These are phyloP conservation scores for Waltergamsia citrina DNA, from an alignment of 2,329 filamentous ascomycete species.

Conservation along the genomic window DNA sequence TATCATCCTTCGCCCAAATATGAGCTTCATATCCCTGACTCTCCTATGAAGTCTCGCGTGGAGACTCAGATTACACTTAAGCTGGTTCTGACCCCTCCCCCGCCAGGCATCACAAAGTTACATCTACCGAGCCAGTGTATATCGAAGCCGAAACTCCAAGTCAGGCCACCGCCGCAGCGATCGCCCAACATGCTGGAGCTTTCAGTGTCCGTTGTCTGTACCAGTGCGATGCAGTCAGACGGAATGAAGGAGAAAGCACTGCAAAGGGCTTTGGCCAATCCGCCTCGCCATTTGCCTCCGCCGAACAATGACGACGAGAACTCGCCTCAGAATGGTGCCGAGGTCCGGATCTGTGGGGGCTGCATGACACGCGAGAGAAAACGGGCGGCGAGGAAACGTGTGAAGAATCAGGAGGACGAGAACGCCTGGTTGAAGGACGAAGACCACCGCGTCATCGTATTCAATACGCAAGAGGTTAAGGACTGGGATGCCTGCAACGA, in stretches of 20 bases:
- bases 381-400: slow-evolving; percentile 83
- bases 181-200: slow-evolving; percentile 70
- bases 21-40: slow-evolving; percentile 52
- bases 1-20: slow-evolving; percentile 14
- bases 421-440: slow-evolving; percentile 78
- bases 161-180: slow-evolving; percentile 58
- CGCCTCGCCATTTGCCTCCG: slow-evolving; percentile 23
- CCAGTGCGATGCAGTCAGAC: slow-evolving; percentile 76
- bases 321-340: slow-evolving; percentile 79
- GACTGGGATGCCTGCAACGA: slow-evolving; percentile 56
- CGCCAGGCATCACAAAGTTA: slow-evolving; percentile 65
- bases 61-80: slow-evolving; percentile 93
- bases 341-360: slow-evolving; percentile 84
- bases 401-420: slow-evolving; percentile 88
- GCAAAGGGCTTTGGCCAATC: slow-evolving; percentile 35
- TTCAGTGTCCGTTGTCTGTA: slow-evolving; percentile 77
- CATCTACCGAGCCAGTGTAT: slow-evolving; percentile 87
- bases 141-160: slow-evolving; percentile 84
- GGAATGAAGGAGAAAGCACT: slow-evolving; percentile 59
- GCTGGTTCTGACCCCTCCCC: slow-evolving; percentile 67
- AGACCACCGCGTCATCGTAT: slow-evolving; percentile 74
- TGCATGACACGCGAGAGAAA: slow-evolving; percentile 90
- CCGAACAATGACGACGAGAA: slow-evolving; percentile 49
- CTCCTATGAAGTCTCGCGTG: slow-evolving; percentile 76
- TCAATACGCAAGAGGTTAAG: slow-evolving; percentile 82